These are phyloP conservation scores for Xanthoconium separans DNA, from an alignment of 1,284 basidiomycete genomes.

Conservation along the genomic window DNA sequence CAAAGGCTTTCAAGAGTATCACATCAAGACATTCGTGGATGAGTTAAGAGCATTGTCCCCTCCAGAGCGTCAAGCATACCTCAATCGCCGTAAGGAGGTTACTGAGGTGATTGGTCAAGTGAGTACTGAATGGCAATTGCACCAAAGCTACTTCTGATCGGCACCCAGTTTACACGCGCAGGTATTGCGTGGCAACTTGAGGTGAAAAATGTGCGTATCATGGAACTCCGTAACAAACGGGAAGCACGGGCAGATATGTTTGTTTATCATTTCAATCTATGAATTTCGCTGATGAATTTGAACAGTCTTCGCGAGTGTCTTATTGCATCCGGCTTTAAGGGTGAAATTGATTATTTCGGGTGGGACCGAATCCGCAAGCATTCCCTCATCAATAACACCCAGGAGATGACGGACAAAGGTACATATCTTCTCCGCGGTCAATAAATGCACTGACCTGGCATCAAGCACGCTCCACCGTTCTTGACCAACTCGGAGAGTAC, in stretches of 20 bases:
- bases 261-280: background rate
- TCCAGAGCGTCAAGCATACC: conserved; percentile 21
- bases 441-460: conserved; percentile 7
- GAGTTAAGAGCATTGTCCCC: conserved; percentile 12
- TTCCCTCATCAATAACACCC: conserved; percentile 27
- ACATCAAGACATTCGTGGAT: conserved; percentile 21
- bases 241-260: conserved; percentile 28
- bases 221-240: conserved; percentile 24
- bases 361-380: conserved; percentile 33
- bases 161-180: conserved; percentile 23
- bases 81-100: conserved; percentile 18
- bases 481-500: conserved; percentile 27
- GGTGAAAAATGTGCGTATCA: conserved; percentile 17
- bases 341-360: conserved; percentile 31
- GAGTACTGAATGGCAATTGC: background rate
- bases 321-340: conserved; percentile 18
- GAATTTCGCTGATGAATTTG: conserved; percentile 13
- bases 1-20: conserved; percentile 27
- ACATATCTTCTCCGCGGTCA: background rate
- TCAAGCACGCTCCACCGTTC: conserved; percentile 18
- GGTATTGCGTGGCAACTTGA: conserved; percentile 27
- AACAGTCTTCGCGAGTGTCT: conserved; percentile 21
- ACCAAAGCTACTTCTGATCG: conserved; percentile 5
- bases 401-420: conserved; percentile 21
- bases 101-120: conserved; percentile 13